phyloP scores from a whole-genome alignment of 176 grass and related monocot genomes.

The Oryza punctata region DNA sequence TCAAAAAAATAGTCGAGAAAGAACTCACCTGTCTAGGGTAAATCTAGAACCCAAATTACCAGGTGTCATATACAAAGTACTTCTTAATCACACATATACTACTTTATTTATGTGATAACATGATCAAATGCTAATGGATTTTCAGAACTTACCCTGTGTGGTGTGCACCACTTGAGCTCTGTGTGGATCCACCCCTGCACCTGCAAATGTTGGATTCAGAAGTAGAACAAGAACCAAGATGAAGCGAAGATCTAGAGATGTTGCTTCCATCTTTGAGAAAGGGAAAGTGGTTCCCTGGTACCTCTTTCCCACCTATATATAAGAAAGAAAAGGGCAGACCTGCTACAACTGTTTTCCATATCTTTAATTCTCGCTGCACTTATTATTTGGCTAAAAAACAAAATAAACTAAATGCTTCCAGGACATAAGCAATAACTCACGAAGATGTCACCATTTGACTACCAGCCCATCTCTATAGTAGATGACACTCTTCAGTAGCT shows the following conservation, averaged over 20 bases:
- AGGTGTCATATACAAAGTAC: no score
- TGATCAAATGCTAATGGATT: no score
- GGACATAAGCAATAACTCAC: background rate
- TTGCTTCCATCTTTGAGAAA: no score
- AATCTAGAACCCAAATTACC: no score
- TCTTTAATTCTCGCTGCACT: background rate
- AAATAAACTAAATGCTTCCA: background rate
- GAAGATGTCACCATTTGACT: background rate
- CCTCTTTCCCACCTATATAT: background rate
- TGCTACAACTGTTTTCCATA: background rate
- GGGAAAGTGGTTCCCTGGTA: background rate
- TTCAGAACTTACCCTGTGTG: no score
- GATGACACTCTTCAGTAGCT: background rate
- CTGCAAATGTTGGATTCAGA: background rate
- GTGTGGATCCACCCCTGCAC: background rate
- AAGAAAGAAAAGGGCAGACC: background rate
- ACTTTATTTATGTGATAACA: no score
- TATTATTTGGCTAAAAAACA: background rate
- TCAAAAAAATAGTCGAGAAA: background rate
- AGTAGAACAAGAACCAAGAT: background rate
- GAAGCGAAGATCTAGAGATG: background rate
- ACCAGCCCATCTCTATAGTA: background rate
- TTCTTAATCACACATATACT: no score
- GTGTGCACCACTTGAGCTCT: no score
- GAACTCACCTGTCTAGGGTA: background rate